Evolutionary conservation across 176 grass and related monocot species (phyloP).

Genomic region (Oryza australiensis): DNA sequence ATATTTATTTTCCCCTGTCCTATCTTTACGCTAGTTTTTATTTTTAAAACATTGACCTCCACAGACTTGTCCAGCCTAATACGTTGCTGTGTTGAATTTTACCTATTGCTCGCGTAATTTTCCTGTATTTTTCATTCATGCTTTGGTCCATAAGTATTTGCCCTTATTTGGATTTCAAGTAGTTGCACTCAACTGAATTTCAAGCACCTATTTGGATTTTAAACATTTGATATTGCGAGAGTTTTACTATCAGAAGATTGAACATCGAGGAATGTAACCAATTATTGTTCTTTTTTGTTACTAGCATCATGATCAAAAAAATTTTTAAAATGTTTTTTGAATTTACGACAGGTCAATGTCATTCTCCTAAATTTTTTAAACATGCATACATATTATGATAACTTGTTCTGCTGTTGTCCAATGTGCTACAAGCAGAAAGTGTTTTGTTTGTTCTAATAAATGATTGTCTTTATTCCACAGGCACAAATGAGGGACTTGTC

Average conservation of each 20-base stretch:
- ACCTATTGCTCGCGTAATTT: neutral
- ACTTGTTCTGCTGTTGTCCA: neutral
- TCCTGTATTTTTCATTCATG: slow-evolving; percentile 19
- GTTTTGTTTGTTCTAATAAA: slow-evolving; percentile 31
- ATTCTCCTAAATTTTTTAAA: slow-evolving; percentile 6
- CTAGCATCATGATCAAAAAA: neutral
- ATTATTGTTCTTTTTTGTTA: slow-evolving; percentile 17
- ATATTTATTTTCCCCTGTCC: neutral
- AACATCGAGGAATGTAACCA: neutral
- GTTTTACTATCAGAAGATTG: neutral
- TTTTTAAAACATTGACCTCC: slow-evolving; percentile 1
- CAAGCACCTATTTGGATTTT: slow-evolving; percentile 12
- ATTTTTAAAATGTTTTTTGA: slow-evolving; percentile 11
- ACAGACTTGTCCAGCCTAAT: slow-evolving; percentile 1
- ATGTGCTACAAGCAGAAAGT: neutral
- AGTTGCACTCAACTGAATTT: neutral
- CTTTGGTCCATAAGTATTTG: neutral
- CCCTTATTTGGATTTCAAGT: slow-evolving; percentile 6
- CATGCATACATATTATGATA: neutral
- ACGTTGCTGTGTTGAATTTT: neutral
- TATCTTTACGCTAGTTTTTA: neutral
- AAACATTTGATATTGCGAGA: slow-evolving; percentile 6
- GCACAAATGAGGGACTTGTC: slow-evolving; percentile 96
- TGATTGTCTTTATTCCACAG: slow-evolving; percentile 42
- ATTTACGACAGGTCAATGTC: neutral